Evolutionary conservation across 176 grass and related monocot genomes (phyloP), one percentile per base, ranked within the genome.

Genomic region (Zoysia pacifica): DNA sequence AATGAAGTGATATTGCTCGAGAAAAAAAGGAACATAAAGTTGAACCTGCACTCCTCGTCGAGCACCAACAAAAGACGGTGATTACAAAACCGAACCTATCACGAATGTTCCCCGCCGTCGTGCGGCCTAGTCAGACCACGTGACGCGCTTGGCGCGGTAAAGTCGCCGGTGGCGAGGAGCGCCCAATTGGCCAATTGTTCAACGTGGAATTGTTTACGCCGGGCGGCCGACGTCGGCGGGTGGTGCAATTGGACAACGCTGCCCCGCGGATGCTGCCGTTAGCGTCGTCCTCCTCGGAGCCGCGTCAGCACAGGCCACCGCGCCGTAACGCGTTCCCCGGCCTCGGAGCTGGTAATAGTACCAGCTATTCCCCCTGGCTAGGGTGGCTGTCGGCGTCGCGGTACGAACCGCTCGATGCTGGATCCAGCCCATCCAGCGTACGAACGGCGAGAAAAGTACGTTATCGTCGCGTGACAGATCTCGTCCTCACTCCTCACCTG

Each of bases 71-170:
- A 28, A 28, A 28, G 28, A 28, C 28, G 28, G 28, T 28, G 28
- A 28, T 28, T 28, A 28, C 28, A 28, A 28, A 28, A 28, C 28
- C 28, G 28, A 28, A 28, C 28, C 28, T 28, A 28, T 28, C 28
- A 28, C 28, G 28, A 28, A 28, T 28, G 28, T 28, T 28, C 28
- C 45, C 7, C n/a, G 62, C 75, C 62, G 18, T 40, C 4, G 13
- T 44, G 39, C 75, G 1, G 60, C 60, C 12, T 77, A 77, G 60
- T 65, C 75, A 65, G 61, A 65, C 75, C 75, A 77, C 75, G 75
- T 77, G 28, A 28, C 28, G 28, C 28, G 28, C 28, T 28, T 28
- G 28, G 18, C 35, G 46, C 54, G 53, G 39, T 56, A 14, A 16
- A 65, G 75, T 65, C 75, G 59, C 18, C 56, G n/a, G 6, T 5